Evolutionary conservation across 2,329 filamentous ascomycete genomes (phyloP).

Genomic region (Incumbomyces delicatus): DNA sequence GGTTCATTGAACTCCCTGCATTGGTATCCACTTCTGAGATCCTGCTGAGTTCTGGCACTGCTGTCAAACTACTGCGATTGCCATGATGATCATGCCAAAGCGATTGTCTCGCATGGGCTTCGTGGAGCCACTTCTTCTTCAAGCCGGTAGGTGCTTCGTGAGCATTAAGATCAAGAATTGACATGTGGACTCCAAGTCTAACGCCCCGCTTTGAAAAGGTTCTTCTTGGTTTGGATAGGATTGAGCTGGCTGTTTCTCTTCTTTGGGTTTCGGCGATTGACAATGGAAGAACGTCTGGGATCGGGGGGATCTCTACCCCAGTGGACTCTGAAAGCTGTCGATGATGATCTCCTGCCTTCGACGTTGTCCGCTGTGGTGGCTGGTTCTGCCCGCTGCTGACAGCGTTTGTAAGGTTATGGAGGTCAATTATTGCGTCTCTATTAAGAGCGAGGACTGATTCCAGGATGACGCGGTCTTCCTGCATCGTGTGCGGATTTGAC

Average conservation of each 20-base stretch:
- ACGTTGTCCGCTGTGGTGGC: conserved; percentile 5
- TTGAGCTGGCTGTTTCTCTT: not conserved
- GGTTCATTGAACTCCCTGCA: conserved; percentile 7
- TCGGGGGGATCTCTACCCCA: conserved; percentile 13
- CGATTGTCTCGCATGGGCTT: conserved; percentile 6
- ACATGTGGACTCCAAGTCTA: conserved; percentile 18
- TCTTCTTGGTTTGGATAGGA: conserved; percentile 2
- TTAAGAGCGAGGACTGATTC: conserved; percentile 18
- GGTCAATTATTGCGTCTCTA: conserved; percentile 15
- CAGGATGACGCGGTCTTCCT: conserved; percentile 19
- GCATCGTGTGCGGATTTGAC: conserved; percentile 15
- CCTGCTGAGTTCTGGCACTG: conserved; percentile 14
- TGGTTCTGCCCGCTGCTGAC: conserved; percentile 8
- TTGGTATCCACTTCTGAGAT: conserved; percentile 15
- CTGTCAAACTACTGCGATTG: conserved; percentile 5
- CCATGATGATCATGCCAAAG: not conserved
- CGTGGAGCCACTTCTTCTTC: conserved; percentile 20
- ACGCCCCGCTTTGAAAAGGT: conserved; percentile 19
- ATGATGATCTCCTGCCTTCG: conserved; percentile 15
- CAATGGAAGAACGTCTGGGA: conserved; percentile 16
- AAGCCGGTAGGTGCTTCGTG: conserved; percentile 15
- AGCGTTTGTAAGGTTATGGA: conserved; percentile 10
- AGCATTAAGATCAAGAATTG: conserved; percentile 18
- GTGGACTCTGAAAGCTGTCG: conserved; percentile 16
- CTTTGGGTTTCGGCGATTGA: conserved; percentile 2